Base-by-base conservation (phyloP, 139 green algal species). In the Chlorella sp. region DNA sequence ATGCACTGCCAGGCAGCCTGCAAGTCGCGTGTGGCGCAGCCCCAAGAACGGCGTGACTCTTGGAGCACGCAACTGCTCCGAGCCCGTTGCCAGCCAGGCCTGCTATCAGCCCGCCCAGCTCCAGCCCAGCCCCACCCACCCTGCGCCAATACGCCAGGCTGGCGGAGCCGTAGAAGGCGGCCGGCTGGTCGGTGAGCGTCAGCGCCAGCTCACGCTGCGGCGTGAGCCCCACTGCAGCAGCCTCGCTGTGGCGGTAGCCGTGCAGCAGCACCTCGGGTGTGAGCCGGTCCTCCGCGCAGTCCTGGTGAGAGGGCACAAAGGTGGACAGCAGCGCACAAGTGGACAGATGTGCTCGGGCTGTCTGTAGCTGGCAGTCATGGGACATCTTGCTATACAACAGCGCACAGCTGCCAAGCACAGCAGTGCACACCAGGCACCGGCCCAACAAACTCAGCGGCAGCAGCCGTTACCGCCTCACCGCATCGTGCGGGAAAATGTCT, bases 131-230 rank as follows among this genome's bases (percentile, higher is more conserved):
- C 71, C 23, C 12, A 78, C 44, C 2, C 39, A 78, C 80, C 80
- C 68, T 79, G 30, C 80, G 67, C 57, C 51, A 78, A 12, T 72
- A 78, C 32, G 44, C 67, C 16, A 84, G 23, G 41, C 78, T 75
- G 78, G 78, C 63, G 5, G 63, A 1, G 25, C 41, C 38, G 44
- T 55, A 85, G 28, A 78, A 78, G 39, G 12, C 56, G 23, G 78
- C 64, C n/a, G 81, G 44, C 56, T 86, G 55, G 70, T 86, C 70
- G 32, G 51, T 72, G 13, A 86, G 56, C 32, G 69, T 81, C 36
- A 86, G 81, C 26, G 28, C 17, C 34, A 86, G 70, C 81, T 86
- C 81, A 3, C 56, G 44, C 38, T 62, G 55, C 12, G 26, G 32
- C 23, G 41, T 68, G 65, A 82, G 71, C 12, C 76, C 76, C 57